phyloP scores from a whole-genome alignment of 345 rosid species.

The Heritiera littoralis region DNA sequence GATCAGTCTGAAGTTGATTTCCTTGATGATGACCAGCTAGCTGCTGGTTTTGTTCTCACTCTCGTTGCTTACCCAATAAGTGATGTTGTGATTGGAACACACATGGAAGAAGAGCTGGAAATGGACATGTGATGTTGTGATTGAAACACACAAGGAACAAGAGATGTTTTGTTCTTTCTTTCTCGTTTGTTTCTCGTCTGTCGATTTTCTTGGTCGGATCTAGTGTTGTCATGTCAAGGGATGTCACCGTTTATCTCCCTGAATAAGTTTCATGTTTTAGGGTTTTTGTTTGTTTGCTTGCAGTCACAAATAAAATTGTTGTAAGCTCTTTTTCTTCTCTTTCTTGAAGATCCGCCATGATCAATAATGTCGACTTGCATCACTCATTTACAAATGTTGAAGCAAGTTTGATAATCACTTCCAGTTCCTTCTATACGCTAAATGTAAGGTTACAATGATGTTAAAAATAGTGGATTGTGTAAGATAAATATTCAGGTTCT shows the following conservation, averaged over 20 bases:
- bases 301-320: not conserved
- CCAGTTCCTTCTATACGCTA: not conserved
- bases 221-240: not conserved
- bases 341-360: not conserved
- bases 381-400: too few relatives aligned
- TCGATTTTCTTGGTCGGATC: not conserved
- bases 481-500: conserved; percentile 34
- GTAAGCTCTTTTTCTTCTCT: not conserved
- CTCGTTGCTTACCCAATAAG: conserved; percentile 67
- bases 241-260: not conserved
- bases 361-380: not conserved
- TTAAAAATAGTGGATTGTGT: not conserved
- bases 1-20: conserved; percentile 86
- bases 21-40: conserved; percentile 82
- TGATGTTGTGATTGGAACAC: conserved; percentile 71
- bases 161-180: not conserved
- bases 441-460: not conserved
- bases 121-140: too few relatives aligned
- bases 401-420: too few relatives aligned
- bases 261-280: not conserved
- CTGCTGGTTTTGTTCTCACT: conserved; percentile 69
- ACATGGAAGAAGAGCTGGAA: conserved; percentile 75
- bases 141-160: too few relatives aligned
- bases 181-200: not conserved
- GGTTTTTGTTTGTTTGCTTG: conserved; percentile 1